Evolutionary conservation across 208 protist genomes (phyloP).

Genomic region (Acanthamoeba polyphaga): DNA sequence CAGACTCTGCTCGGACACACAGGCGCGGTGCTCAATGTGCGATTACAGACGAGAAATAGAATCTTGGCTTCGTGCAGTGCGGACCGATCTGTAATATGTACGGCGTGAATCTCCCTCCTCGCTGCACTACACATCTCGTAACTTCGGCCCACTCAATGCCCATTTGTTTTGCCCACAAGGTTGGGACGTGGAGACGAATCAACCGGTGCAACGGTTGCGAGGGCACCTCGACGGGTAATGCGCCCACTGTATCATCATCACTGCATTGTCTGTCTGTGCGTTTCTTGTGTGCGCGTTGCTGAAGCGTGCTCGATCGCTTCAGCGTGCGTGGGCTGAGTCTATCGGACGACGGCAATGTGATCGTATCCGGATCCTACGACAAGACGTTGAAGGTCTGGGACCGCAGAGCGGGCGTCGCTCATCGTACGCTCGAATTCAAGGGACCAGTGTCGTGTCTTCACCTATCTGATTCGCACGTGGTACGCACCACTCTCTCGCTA

Average conservation of each 20-base stretch:
- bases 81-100: background rate
- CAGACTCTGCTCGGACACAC: conserved; percentile 7
- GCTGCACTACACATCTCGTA: background rate
- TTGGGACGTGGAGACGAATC: conserved; percentile 30
- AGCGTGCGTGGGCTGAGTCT: conserved; percentile 12
- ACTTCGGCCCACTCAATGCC: background rate
- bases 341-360: background rate
- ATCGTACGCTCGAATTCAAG: background rate
- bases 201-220: background rate
- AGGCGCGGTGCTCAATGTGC: conserved; percentile 14
- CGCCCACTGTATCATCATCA: background rate
- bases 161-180: background rate
- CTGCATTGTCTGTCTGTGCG: background rate
- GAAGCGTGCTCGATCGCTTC: background rate
- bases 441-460: background rate
- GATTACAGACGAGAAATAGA: background rate
- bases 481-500: background rate
- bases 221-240: background rate
- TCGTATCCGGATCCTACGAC: conserved; percentile 11
- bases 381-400: conserved; percentile 41
- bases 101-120: background rate
- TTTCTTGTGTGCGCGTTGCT: background rate
- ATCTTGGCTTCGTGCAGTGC: conserved; percentile 1
- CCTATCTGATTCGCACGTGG: background rate
- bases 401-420: background rate